These are phyloP conservation scores for Pyrus betulifolia DNA, from an alignment of 306 rosid genomes.

Conservation along the genomic window DNA sequence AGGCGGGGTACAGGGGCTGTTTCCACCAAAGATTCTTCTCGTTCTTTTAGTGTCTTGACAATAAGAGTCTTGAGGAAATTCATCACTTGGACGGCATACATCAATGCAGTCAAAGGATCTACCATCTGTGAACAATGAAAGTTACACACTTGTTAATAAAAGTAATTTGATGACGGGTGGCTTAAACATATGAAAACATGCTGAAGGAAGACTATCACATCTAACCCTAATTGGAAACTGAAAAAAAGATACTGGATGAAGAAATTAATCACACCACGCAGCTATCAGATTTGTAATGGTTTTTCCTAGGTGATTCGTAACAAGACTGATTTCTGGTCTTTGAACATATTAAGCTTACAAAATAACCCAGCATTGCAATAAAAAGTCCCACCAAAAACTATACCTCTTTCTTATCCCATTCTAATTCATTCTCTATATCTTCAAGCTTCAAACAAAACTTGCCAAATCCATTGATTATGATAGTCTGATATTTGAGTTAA, in stretches of 20 bases:
- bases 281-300: neutral
- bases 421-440: neutral
- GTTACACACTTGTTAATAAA: constrained; percentile 17
- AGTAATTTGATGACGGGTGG: constrained; percentile 1
- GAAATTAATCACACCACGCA: neutral
- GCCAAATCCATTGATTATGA: neutral
- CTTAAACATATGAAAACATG: neutral
- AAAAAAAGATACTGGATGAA: neutral
- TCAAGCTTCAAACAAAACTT: neutral
- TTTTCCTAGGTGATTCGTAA: neutral
- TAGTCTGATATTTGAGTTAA: neutral
- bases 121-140: constrained; percentile 49
- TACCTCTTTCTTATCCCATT: neutral
- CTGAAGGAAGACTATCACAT: neutral
- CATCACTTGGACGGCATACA: constrained; percentile 98
- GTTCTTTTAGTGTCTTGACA: constrained; percentile 55
- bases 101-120: constrained; percentile 97
- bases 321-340: neutral
- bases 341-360: neutral
- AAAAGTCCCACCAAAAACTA: neutral
- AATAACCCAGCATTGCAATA: neutral
- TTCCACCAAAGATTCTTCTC: constrained; percentile 67
- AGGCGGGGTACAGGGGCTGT: constrained; percentile 38
- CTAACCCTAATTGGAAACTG: neutral
- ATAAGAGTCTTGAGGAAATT: constrained; percentile 90